Conservation (phyloP, 345 rosid genomes). For the Bruguiera gymnorhiza region DNA sequence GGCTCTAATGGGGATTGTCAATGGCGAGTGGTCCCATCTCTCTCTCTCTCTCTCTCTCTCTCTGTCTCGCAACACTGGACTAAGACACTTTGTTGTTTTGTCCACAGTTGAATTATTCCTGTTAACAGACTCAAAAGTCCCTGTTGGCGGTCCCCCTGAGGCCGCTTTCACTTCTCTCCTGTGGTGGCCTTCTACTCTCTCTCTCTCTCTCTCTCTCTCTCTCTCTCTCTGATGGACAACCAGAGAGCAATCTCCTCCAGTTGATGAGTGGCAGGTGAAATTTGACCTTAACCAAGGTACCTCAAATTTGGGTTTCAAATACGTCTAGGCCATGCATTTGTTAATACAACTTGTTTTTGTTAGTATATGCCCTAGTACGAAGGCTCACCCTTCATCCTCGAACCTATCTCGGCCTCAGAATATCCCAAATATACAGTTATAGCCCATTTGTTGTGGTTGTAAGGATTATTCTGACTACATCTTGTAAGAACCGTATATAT, state of each 20-base stretch:
- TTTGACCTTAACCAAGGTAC: neutral
- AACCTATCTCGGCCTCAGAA: too few relatives aligned
- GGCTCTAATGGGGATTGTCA: slow-evolving; percentile 18
- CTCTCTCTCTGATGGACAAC: neutral
- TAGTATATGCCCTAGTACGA: too few relatives aligned
- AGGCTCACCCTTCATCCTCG: too few relatives aligned
- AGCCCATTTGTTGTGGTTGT: too few relatives aligned
- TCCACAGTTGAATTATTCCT: slow-evolving; percentile 23
- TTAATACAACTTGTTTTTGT: neutral
- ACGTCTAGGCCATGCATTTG: neutral
- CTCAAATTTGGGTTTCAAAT: neutral
- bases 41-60: neutral
- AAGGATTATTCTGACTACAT: too few relatives aligned
- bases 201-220: neutral
- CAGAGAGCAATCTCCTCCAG: slow-evolving; percentile 1
- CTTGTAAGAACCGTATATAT: too few relatives aligned
- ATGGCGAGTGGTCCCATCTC: neutral
- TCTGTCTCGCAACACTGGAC: neutral
- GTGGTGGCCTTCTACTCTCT: slow-evolving; percentile 11
- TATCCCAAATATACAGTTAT: too few relatives aligned
- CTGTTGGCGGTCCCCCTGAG: slow-evolving; percentile 28
- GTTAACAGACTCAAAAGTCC: slow-evolving; percentile 2
- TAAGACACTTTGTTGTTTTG: slow-evolving; percentile 12
- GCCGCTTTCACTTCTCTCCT: slow-evolving; percentile 12
- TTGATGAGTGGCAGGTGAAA: slow-evolving; percentile 3